phyloP scores from a whole-genome alignment of 352 stramenopile species.

The Pelagophyceae sp. region DNA sequence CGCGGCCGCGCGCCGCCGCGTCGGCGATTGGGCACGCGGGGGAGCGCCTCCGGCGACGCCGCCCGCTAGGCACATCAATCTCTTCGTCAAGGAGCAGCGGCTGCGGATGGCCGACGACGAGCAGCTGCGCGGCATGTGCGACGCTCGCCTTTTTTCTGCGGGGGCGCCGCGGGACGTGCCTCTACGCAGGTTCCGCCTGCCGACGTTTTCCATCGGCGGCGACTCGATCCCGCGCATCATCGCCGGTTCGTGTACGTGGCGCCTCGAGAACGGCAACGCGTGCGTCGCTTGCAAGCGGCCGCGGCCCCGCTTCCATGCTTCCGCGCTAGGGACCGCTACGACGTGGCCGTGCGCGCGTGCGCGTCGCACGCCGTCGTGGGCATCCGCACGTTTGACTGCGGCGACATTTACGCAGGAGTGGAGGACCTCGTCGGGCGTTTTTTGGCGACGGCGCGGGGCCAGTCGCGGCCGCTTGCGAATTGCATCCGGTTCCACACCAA shows the following conservation, averaged over 20 bases:
- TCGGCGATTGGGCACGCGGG: too few species aligned
- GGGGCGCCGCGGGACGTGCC: not conserved
- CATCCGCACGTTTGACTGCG: constrained; percentile 13
- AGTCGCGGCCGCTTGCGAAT: not conserved
- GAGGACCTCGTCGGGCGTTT: constrained; percentile 17
- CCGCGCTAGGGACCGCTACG: too few species aligned
- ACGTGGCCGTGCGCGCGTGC: not conserved
- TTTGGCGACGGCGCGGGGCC: constrained; percentile 14
- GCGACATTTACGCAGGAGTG: constrained; percentile 18
- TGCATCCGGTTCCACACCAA: constrained; percentile 5
- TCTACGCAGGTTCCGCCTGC: not conserved
- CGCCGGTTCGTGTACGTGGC: constrained; percentile 10
- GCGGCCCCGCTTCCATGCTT: too few species aligned
- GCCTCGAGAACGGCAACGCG: not conserved
- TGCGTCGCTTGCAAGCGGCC: too few species aligned
- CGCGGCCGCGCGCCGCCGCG: too few species aligned
- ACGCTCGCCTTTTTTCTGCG: too few species aligned
- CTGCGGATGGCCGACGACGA: not conserved
- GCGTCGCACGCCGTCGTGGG: constrained; percentile 15
- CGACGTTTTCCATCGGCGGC: not conserved
- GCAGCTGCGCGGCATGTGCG: not conserved
- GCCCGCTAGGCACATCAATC: too few species aligned
- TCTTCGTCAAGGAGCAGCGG: not conserved
- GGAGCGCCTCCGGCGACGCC: too few species aligned
- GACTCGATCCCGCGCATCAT: not conserved